Evolutionary conservation across 2,329 filamentous ascomycete genomes (phyloP), one percentile per base, ranked within the genome.

Genomic region (Phyllosticta citribraziliensis): DNA sequence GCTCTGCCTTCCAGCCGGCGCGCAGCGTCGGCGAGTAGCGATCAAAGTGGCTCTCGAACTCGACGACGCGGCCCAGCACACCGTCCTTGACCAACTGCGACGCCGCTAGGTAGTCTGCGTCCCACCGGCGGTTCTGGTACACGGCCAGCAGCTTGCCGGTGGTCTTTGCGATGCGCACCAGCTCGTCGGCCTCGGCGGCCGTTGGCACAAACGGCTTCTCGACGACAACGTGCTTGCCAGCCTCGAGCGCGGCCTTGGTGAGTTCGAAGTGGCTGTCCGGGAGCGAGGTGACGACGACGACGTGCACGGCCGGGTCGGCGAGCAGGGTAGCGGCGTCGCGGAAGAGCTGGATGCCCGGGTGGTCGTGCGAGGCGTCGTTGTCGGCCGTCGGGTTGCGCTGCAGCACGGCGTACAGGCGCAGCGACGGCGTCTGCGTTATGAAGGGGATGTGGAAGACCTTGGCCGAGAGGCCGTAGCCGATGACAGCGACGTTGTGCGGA

Each of bases 391-490:
- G 88, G 5, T 77, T 83, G 63, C 89, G 85, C 74, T 94, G 89
- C 27, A 93, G 86, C 66, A 94, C 85, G 65, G 87, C 84, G 70
- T 90, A 83, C 20, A 93, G 83, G 58, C 80, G 84, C 70, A 91
- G 80, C 60, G 82, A 77, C 6, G 85, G 63, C 54, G 56, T 51
- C 22, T 54, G n/a, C 58, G 78, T 76, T 74, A 94, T 82, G 75
- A 91, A 88, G 64, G 89, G 89, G 70, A 93, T 91, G 74, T 94
- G 89, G 76, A 93, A 94, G 75, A 88, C 80, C 71, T 91, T 92
- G 74, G 89, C 89, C 61, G 80, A 82, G 69, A 84, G 72, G 67
- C 83, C 83, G 70, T 84, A 85, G 68, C 83, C 83, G 62, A 85
- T 78, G 50, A 85, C 72, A 55, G 80, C 82, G 60, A 84, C 79